phyloP scores from a whole-genome alignment of 2,329 filamentous ascomycete genomes.

The Hymenoscyphus occultus region DNA sequence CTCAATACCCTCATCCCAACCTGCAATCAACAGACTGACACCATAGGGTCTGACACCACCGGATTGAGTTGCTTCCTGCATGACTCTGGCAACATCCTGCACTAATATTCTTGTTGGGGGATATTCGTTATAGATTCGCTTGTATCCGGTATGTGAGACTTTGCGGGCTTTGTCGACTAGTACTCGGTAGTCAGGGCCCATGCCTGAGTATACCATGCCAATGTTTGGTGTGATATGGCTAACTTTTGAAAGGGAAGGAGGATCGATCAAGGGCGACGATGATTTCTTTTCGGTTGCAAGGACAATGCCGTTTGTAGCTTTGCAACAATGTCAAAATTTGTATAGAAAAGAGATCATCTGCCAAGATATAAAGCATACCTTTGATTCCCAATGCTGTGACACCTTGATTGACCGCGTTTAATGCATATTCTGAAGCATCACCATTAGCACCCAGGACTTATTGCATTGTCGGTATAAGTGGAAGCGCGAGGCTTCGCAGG shows the following conservation, averaged over 20 bases:
- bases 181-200: constrained; percentile 98
- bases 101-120: constrained; percentile 99
- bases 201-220: constrained; percentile 98
- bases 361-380: constrained; percentile 52
- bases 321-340: constrained; percentile 13
- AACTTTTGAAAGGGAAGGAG: constrained; percentile 93
- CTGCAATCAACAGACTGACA: constrained; percentile 90
- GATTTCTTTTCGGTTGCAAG: constrained; percentile 99
- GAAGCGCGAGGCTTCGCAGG: constrained; percentile 6
- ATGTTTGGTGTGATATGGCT: constrained; percentile 98
- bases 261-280: constrained; percentile 93
- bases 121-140: constrained; percentile 99
- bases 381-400: constrained; percentile 98
- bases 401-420: constrained; percentile 98
- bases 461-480: constrained; percentile 18
- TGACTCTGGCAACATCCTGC: constrained; percentile 94
- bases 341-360: not conserved
- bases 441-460: constrained; percentile 20
- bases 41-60: constrained; percentile 97
- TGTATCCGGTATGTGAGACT: constrained; percentile 97
- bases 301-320: constrained; percentile 97
- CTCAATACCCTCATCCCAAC: constrained; percentile 96
- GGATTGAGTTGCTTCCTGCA: constrained; percentile 98
- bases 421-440: constrained; percentile 77
- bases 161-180: constrained; percentile 97